Conservation (phyloP, 139 green algal genomes). For the Chlamydomonas schloesseri region DNA sequence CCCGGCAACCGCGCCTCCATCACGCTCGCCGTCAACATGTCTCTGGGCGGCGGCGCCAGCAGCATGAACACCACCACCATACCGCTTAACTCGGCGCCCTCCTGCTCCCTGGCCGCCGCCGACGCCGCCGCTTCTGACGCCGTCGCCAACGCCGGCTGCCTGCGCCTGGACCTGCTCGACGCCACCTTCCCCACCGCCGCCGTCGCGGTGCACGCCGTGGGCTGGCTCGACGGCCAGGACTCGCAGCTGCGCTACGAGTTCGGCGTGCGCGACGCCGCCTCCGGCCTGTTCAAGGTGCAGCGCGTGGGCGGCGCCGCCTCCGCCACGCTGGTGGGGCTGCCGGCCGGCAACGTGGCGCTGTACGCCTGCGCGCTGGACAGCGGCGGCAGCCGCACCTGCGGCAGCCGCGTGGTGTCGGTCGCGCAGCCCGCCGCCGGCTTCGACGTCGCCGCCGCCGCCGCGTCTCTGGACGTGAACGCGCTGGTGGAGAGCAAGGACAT, state of each 20-base stretch:
- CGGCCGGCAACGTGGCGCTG: neutral
- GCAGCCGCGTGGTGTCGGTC: neutral
- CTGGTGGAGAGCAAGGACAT: neutral
- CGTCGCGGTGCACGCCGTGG: neutral
- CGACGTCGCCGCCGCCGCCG: neutral
- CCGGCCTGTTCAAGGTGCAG: neutral
- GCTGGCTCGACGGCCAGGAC: constrained; percentile 7
- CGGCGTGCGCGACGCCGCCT: neutral
- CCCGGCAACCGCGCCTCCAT: neutral
- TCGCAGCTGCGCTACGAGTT: constrained; percentile 25
- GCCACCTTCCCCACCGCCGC: constrained; percentile 21
- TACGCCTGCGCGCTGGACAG: constrained; percentile 21
- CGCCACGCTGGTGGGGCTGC: constrained; percentile 15
- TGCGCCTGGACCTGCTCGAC: neutral
- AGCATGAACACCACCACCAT: neutral
- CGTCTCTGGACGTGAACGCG: neutral
- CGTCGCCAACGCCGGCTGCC: neutral
- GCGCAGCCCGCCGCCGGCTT: neutral
- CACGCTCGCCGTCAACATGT: constrained; percentile 2
- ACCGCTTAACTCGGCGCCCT: neutral
- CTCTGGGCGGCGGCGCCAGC: neutral
- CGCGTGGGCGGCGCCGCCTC: neutral
- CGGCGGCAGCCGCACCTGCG: neutral
- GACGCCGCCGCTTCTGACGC: neutral
- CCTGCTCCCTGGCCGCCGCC: neutral